Base-by-base conservation (phyloP, 768 basidiomycete genomes). In the Suillus ampliporus region DNA sequence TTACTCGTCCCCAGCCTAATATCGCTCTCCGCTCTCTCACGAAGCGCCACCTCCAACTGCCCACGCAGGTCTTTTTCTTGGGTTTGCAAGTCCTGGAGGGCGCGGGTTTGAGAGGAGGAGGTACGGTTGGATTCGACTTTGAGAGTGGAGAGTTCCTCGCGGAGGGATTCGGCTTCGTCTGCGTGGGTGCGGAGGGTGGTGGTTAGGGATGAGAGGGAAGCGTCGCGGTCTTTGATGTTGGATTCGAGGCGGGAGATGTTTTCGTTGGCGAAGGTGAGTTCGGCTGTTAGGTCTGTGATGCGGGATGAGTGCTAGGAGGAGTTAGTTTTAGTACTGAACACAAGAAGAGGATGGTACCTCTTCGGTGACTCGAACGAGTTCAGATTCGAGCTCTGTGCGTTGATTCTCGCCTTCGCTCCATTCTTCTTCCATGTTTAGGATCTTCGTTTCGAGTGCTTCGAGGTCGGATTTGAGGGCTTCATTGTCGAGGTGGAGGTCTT, bases 321-420 rank as follows among this genome's bases (percentile, higher is more conserved):
- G 26, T 56, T 26, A 63, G 57, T 54, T n/a, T 56, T 26, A 63
- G 57, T 54, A 38, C 31, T 31, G 31, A 31, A 31, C 31, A 31
- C 6, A 6, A 31, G 58, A 21, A 51, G 5, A 61, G 28, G 43
- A 26, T 64, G 44, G 31, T 68, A 89, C 87, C 81, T 86, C 79
- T 5, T 79, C 80, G 17, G 77, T 79, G 40, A 87, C 85, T 68
- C 82, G 86, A 35, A 77, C 72, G 21, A 87, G 63, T 60, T 89
- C 83, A 28, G 71, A 74, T 64, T 90, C 87, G 1, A 89, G 73
- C 60, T 88, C 86, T 26, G 73, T 74, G 65, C 79, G 84, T 71
- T 77, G 82, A 68, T 83, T 84, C 69, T 89, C 88, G 62, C 72
- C 77, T 50, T 87, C 84, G 31, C 79, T 82, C 81, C 82, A 86